Conservation (phyloP, 2,329 filamentous ascomycete genomes). For the Diplodia sapinea region DNA sequence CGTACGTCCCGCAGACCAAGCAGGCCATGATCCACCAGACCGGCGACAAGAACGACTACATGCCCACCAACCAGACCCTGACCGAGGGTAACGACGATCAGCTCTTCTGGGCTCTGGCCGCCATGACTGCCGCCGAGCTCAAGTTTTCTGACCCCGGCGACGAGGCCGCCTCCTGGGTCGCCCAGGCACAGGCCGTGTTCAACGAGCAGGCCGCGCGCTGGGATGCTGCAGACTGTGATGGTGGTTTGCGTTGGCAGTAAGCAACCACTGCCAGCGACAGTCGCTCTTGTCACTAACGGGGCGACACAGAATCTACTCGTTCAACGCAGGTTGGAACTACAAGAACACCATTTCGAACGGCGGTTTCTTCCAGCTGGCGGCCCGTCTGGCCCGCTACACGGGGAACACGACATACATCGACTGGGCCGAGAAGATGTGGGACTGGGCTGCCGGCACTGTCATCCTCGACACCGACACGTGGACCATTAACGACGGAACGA, state of each 20-base stretch:
- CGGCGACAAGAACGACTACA: constrained; percentile 48
- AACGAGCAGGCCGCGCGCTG: constrained; percentile 47
- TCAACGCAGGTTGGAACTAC: constrained; percentile 58
- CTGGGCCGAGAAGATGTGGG: constrained; percentile 59
- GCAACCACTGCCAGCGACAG: neutral
- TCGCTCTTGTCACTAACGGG: constrained; percentile 1
- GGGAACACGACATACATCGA: constrained; percentile 63
- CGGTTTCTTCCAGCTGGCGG: constrained; percentile 58
- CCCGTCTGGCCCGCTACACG: constrained; percentile 47
- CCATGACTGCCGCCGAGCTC: constrained; percentile 78
- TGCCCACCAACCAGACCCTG: constrained; percentile 46
- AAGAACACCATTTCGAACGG: constrained; percentile 61
- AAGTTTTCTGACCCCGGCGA: constrained; percentile 71
- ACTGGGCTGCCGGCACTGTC: constrained; percentile 53
- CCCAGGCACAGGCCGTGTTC: constrained; percentile 47
- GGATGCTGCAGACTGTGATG: constrained; percentile 47
- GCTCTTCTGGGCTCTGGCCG: constrained; percentile 85
- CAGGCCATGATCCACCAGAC: constrained; percentile 35
- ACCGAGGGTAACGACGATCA: constrained; percentile 60
- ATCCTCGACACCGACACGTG: constrained; percentile 61
- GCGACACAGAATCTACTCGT: constrained; percentile 45
- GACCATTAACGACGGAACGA: constrained; percentile 60
- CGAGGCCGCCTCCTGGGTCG: constrained; percentile 40
- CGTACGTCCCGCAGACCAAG: constrained; percentile 33
- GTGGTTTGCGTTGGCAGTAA: constrained; percentile 41